These are phyloP conservation scores for Patellaria atrata DNA, from an alignment of 495 filamentous ascomycete genomes.

Conservation along the genomic window DNA sequence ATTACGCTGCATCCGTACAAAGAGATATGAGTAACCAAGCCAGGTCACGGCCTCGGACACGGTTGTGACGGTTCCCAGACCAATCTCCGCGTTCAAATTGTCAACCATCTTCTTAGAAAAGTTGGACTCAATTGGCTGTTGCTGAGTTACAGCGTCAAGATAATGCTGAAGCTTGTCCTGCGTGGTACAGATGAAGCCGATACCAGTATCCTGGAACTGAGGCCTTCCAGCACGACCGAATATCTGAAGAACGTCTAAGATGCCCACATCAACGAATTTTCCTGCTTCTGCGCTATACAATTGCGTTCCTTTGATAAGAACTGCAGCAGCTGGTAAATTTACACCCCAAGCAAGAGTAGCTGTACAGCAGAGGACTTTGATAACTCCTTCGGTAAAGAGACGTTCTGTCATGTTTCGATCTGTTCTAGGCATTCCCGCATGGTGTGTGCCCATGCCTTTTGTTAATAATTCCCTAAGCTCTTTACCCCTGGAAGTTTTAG, in stretches of 20 bases:
- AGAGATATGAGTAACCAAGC: conserved; percentile 96
- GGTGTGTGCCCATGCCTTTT: conserved; percentile 86
- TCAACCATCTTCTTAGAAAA: conserved; percentile 87
- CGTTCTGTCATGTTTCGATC: conserved; percentile 90
- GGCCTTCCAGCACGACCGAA: conserved; percentile 96
- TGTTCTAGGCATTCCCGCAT: conserved; percentile 85
- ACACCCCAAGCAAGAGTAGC: conserved; percentile 98
- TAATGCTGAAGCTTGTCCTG: conserved; percentile 90
- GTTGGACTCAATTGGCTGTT: conserved; percentile 88
- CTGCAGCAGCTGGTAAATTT: conserved; percentile 91
- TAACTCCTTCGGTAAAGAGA: conserved; percentile 72
- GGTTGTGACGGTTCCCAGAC: conserved; percentile 87
- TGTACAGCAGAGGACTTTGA: conserved; percentile 96
- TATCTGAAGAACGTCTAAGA: conserved; percentile 94
- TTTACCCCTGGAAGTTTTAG: conserved; percentile 65
- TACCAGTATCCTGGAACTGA: conserved; percentile 90
- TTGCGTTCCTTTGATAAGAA: conserved; percentile 96
- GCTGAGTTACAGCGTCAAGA: conserved; percentile 79
- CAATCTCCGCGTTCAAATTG: conserved; percentile 91
- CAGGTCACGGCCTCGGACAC: conserved; percentile 89
- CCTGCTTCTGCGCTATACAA: conserved; percentile 91
- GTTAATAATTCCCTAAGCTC: conserved; percentile 80
- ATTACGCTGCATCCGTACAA: conserved; percentile 86
- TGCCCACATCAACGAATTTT: conserved; percentile 92
- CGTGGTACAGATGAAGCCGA: conserved; percentile 92